Base-by-base conservation (phyloP, 129 eudicot genomes). In the Glebionis coronaria region DNA sequence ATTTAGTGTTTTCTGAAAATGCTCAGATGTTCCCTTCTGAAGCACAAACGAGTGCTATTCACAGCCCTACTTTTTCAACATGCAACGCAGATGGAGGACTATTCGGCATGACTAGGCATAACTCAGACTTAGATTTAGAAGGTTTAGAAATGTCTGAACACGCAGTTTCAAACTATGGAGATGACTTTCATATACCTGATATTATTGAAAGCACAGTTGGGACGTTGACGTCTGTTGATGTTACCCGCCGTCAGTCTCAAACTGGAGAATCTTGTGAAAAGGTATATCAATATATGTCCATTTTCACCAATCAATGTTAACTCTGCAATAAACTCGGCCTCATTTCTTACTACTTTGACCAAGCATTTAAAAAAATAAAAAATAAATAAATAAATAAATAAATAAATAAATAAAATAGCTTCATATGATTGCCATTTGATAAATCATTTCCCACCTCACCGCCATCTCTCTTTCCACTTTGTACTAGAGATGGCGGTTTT, bases 161-260 rank as follows among this genome's bases (percentile, higher is more conserved):
- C 50, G 81, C 76, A 16, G 73, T 80, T 68, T 84, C 91, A 29
- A 82, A 84, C 81, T 84, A 71, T 67, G 91, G 84, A 61, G 92
- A 86, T 66, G 82, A 75, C 72, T 71, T 83, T 38, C 76, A 73
- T 31, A 82, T 93, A 76, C 98, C 98, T 35, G 98, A 93, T 72
- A 84, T 93, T 52, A 93, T 86, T 55, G 98, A 93, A 78, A 93
- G 98, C 73, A 93, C 97, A 7, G 87, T 84, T 20, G 96, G 92
- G 45, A 56, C 82, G 5, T 60, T 86, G 54, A 80, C 95, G 5
- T 82, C 92, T 64, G 65, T 78, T 64, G 95, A 88, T 73, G 97
- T 88, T 61, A 84, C 95, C 3, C 85, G 81, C 57, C 86, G 82
- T 63, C 87, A 81, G 45, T 61, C 92, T 44, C 88, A 78, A 12